Evolutionary conservation across 2,329 filamentous ascomycete species (phyloP).

Genomic region (Trichothecium sympodiale): DNA sequence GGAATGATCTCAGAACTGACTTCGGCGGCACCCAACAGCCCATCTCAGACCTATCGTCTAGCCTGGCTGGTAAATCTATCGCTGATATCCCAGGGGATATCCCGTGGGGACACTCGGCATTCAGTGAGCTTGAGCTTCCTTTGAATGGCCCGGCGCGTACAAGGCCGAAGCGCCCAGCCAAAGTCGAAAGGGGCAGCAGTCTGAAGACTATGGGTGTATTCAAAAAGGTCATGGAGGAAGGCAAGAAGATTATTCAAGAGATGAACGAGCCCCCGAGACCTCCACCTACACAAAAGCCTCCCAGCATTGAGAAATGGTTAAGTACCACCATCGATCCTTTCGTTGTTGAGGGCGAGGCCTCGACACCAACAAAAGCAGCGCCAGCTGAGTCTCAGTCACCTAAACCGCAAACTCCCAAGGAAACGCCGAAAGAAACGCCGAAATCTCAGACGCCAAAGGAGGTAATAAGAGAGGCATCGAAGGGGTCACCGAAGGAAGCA

Average conservation of each 20-base stretch:
- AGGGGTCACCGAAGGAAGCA: too few relatives aligned
- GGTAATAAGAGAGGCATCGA: too few relatives aligned
- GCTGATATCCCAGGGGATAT: slow-evolving; percentile 47
- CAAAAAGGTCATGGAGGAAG: slow-evolving; percentile 52
- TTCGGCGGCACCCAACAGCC: slow-evolving; percentile 14
- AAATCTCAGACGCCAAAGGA: too few relatives aligned
- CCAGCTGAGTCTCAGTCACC: slow-evolving; percentile 9
- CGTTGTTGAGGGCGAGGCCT: slow-evolving; percentile 27
- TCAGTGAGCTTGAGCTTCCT: slow-evolving; percentile 51
- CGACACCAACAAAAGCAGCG: not conserved
- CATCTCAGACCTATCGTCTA: slow-evolving; percentile 22
- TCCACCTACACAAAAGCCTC: slow-evolving; percentile 41
- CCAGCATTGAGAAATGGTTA: slow-evolving; percentile 56
- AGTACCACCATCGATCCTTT: slow-evolving; percentile 53
- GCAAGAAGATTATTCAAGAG: slow-evolving; percentile 55
- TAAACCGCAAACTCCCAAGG: slow-evolving; percentile 18
- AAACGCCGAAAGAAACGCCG: too few relatives aligned
- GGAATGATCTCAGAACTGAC: slow-evolving; percentile 15
- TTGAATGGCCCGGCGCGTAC: slow-evolving; percentile 34
- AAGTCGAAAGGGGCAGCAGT: slow-evolving; percentile 42
- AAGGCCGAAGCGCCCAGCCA: slow-evolving; percentile 24
- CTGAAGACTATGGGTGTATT: slow-evolving; percentile 50
- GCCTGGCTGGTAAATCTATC: slow-evolving; percentile 36
- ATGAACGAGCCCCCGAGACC: slow-evolving; percentile 44
- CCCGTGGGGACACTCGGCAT: slow-evolving; percentile 55